Base-by-base conservation (phyloP, 495 filamentous ascomycete species). In the Neurospora discreta region DNA sequence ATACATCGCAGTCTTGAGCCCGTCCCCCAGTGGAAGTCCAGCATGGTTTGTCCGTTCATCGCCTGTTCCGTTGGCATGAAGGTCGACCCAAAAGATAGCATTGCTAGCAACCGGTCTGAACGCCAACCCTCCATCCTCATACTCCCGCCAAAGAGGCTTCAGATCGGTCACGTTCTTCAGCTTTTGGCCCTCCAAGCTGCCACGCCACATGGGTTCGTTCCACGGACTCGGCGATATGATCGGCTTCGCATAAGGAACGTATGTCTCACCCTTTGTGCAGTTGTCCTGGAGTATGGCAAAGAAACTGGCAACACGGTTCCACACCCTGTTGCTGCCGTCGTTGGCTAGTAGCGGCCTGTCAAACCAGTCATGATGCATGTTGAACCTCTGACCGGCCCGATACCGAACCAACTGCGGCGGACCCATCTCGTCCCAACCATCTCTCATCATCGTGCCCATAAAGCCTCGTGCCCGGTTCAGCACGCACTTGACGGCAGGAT, bases 1-100 rank as follows among this genome's bases (percentile, higher is more conserved):
- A 77, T 88, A 87, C 84, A 87, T 86, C 4, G 85, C 85, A 20
- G 84, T 83, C 80, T 87, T 88, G 68, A 76, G 67, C 3, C 85
- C 86, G 2, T 75, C 78, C 52, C 74, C 79, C 18, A 88, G 74
- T 2, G 85, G 84, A 46, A 87, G 73, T 2, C 85, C 85, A 5
- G 85, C 85, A 73, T 87, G 86, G 65, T 81, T 75, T 6, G 82
- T 86, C 60, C 84, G 79, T 68, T 73, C 60, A 73, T 87, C 82
- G 3, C 85, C 86, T 3, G 81, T 83, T 20, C 82, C 82, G 71
- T 87, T 84, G 4, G 76, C 73, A 71, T 83, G 78, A 36, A 87
- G 74, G 75, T 88, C 87, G 72, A 83, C 75, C 85, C 85, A 88
- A 73, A 87, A 88, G 38, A 88, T 71, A 33, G 84, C 85, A 75